Conservation (phyloP, 176 grass and related monocot genomes). For the Carex parvula region DNA sequence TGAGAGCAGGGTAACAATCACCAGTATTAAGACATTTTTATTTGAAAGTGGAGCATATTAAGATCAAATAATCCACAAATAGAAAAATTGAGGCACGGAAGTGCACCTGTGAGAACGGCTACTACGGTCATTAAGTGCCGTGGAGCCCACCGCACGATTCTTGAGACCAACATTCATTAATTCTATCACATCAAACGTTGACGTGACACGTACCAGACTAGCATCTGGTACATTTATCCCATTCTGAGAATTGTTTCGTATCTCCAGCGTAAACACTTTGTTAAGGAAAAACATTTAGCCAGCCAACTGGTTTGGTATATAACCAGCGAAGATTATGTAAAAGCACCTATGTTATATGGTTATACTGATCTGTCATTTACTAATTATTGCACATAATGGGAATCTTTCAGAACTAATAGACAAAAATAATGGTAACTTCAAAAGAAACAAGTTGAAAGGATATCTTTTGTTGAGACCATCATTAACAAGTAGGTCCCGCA, state of each 20-base stretch:
- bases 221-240: constrained; percentile 93
- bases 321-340: background rate
- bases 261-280: constrained; percentile 72
- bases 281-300: constrained; percentile 49
- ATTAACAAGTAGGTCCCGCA: constrained; percentile 81
- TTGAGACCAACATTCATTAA: constrained; percentile 89
- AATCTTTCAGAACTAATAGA: constrained; percentile 14
- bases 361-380: background rate
- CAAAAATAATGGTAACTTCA: constrained; percentile 14
- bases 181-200: constrained; percentile 88
- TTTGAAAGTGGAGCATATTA: background rate
- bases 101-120: constrained; percentile 96
- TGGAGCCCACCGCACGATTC: constrained; percentile 87
- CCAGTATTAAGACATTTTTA: background rate
- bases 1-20: background rate
- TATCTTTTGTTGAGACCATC: constrained; percentile 96
- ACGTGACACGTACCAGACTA: constrained; percentile 63
- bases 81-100: constrained; percentile 8
- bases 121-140: constrained; percentile 91
- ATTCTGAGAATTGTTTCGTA: constrained; percentile 91
- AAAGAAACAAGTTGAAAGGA: constrained; percentile 48
- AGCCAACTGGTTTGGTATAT: background rate
- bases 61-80: background rate
- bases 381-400: background rate
- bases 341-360: background rate